Percentiles rank a stretch among this genome's conserved stretches.
Conservation (phyloP, 352 stramenopile genomes). For the Pythium dissimile region DNA sequence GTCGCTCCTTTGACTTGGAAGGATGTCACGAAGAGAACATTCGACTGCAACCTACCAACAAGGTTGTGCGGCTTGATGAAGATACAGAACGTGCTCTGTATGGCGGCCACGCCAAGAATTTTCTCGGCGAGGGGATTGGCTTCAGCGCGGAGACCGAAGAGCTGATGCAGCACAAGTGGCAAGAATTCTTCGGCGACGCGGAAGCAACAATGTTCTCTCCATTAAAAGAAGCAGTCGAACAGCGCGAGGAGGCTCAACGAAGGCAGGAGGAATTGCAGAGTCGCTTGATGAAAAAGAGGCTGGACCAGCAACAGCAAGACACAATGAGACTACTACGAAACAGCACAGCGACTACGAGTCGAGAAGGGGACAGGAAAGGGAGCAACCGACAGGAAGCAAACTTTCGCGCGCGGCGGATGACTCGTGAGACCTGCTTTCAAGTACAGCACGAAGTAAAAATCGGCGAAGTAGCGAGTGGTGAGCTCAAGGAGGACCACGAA, state of each 20-base stretch:
- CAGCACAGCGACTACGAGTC: neutral
- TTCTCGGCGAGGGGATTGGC: constrained; percentile 44
- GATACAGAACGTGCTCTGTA: constrained; percentile 41
- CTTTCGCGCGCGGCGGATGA: constrained; percentile 48
- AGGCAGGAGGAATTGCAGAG: constrained; percentile 46
- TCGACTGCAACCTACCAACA: neutral
- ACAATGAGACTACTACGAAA: constrained; percentile 26
- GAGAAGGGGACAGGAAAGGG: neutral
- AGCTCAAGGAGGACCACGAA: constrained; percentile 20
- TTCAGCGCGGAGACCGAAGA: constrained; percentile 47
- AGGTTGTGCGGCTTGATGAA: constrained; percentile 26
- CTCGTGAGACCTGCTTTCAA: constrained; percentile 49
- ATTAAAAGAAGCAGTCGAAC: constrained; percentile 39
- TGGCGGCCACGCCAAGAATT: constrained; percentile 25
- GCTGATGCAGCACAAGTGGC: constrained; percentile 53
- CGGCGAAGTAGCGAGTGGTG: constrained; percentile 35
- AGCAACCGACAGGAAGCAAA: neutral
- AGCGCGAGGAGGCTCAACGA: constrained; percentile 39
- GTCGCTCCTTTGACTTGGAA: no score
- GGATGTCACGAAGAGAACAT: neutral
- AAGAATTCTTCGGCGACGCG: constrained; percentile 49
- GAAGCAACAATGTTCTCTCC: constrained; percentile 55
- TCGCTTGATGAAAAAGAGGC: constrained; percentile 56
- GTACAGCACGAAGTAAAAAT: constrained; percentile 47
- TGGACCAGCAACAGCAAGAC: constrained; percentile 53